phyloP scores from a whole-genome alignment of 805 yeast species.

The Wickerhamomyces sydowiorum region DNA sequence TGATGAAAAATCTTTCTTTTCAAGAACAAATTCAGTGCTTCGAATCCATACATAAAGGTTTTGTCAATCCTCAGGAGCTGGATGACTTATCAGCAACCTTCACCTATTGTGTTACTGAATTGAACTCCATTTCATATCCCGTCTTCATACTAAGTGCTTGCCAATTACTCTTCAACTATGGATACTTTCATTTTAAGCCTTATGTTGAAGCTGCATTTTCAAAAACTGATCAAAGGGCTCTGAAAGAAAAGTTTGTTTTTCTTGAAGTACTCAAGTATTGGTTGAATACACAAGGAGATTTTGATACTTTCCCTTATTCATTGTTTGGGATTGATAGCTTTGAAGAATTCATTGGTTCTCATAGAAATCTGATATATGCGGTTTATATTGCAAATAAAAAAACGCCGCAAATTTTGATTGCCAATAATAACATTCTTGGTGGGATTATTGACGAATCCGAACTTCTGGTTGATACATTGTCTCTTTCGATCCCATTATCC shows the following conservation, averaged over 20 bases:
- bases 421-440: neutral
- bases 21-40: conserved; percentile 11
- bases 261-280: conserved; percentile 14
- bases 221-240: neutral
- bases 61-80: conserved; percentile 17
- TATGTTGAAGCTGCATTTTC: conserved; percentile 12
- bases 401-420: neutral
- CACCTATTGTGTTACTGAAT: conserved; percentile 11
- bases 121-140: conserved; percentile 19
- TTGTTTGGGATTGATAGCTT: conserved; percentile 31
- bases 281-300: conserved; percentile 1
- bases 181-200: conserved; percentile 12
- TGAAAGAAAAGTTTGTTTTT: neutral
- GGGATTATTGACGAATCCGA: conserved; percentile 6
- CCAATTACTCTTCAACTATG: conserved; percentile 2
- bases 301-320: conserved; percentile 8
- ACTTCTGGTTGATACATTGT: conserved; percentile 28
- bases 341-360: conserved; percentile 26
- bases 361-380: conserved; percentile 34
- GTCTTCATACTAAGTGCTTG: conserved; percentile 6
- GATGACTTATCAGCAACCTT: conserved; percentile 24
- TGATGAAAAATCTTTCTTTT: neutral
- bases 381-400: conserved; percentile 23
- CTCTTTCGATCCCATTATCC: conserved; percentile 38
- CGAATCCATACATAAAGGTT: conserved; percentile 19